Percentiles rank a stretch among this genome's conserved stretches.
These are phyloP conservation scores for Nasturtium officinale DNA, from an alignment of 345 rosid genomes.

Conservation along the genomic window DNA sequence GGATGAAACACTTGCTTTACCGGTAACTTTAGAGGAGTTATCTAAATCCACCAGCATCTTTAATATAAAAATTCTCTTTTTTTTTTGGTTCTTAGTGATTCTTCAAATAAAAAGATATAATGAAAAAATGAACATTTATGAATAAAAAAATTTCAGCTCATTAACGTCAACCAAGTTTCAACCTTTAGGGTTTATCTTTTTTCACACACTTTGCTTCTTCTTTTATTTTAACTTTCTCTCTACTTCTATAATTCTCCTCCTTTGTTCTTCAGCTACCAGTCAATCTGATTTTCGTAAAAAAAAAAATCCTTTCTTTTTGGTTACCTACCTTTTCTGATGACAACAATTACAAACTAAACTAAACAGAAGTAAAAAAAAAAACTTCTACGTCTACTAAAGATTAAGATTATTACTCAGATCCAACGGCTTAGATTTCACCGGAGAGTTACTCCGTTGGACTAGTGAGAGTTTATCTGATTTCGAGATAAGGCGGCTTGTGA, in stretches of 20 bases:
- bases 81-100: constrained; percentile 10
- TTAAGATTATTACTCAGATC: constrained; percentile 16
- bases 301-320: constrained; percentile 12
- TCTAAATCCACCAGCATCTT: constrained; percentile 75
- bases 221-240: neutral
- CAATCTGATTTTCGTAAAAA: constrained; percentile 44
- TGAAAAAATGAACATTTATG: constrained; percentile 27
- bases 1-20: constrained; percentile 85
- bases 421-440: constrained; percentile 31
- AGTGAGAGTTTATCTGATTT: neutral
- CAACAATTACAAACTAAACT: constrained; percentile 6
- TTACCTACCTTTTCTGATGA: constrained; percentile 42
- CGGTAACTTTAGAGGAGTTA: constrained; percentile 88
- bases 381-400: neutral
- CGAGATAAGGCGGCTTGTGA: constrained; percentile 34
- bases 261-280: constrained; percentile 45
- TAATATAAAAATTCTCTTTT: neutral
- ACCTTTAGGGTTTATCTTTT: constrained; percentile 32
- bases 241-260: constrained; percentile 22
- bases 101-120: neutral
- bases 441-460: constrained; percentile 19
- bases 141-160: constrained; percentile 18
- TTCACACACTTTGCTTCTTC: neutral
- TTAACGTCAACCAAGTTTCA: constrained; percentile 43
- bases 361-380: neutral